Evolutionary conservation across 495 filamentous ascomycete genomes (phyloP), one percentile per base, ranked within the genome.

Genomic region (Jackrogersella multiformis): DNA sequence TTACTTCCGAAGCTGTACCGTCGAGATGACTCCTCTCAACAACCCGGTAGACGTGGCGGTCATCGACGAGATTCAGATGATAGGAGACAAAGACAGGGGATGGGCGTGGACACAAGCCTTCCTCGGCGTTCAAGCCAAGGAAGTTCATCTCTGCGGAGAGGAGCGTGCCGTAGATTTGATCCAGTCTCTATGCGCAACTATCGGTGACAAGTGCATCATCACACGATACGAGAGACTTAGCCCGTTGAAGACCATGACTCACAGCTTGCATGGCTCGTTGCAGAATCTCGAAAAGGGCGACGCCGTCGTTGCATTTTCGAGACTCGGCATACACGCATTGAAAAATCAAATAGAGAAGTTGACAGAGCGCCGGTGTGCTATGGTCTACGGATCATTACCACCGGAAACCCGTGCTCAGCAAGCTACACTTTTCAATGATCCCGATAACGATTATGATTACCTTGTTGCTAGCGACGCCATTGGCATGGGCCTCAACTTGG

Each of bases 61-160:
- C 66, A 92, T 99, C 56, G 94, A 99, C 71, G 94, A 99, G 79
- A 98, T 98, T 58, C 96, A 99, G 74, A 97, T 97, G 95, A 93
- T 98, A 57, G 90, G 88, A 16, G 87, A 92, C 70, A 48, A 74
- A 1, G 84, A 89, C 0, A 89, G 96, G 48, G 96, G 96, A 1
- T 97, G 93, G 93, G 96, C 94, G 28, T 99, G 96, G 96, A 97
- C 95, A 5, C 89, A 93, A 73, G 95, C 95, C 24, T 84, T 97
- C 8, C 82, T 99, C 15, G 96, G 95, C 21, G 77, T 95, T 4
- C 87, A 88, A 74, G 95, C 91, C 3, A 88, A 87, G 62, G 96
- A 99, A 74, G 77, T 99, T 9, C 96, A 99, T 77, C 82, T 97
- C 8, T 99, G 96, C 75, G 96, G 96, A 56, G 96, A 99, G 77